Base-by-base conservation (phyloP, 345 rosid species). In the Eucalyptus sp. region DNA sequence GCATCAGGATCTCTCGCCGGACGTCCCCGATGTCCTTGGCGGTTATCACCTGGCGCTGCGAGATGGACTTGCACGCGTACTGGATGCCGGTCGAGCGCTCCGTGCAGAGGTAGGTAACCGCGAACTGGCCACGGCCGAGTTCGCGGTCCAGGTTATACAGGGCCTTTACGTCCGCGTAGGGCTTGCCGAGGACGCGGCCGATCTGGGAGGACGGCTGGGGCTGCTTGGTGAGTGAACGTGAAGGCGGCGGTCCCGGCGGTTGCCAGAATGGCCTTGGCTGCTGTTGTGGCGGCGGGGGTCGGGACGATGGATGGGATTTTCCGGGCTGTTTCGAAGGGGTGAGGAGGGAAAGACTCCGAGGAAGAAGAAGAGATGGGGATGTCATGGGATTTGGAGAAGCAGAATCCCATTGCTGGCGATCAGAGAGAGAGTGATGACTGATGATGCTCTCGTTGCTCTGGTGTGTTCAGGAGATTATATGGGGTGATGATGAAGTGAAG, bases 31-130 rank as follows among this genome's bases (percentile, higher is more conserved):
- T 94, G 89, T 96, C 97, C 88, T 90, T 92, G 8, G 81, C 85
- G 71, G 52, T 93, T 62, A 33, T 86, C 29, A 98, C 93, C 88
- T 94, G 96, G 51, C 96, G 91, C 92, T 93, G 93, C 18, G 96
- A 93, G 91, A 97, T 97, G 16, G 97, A 97, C 90, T 97, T 98
- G 93, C 98, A 98, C 15, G 99, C 99, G 89, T 93, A 98, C 46
- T 90, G 89, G 25, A 87, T 50, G 8, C 96, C 95, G 41, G 96
- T 95, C 43, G 97, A 90, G 90, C 92, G 95, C 90, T 97, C 98
- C 0, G 94, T 93, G 88, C 98, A 98, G 2, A 91, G 91, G 90
- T 93, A 96, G 13, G 97, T 96, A 88, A 98, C 89, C 25, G 96
- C 99, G 88, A 94, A 96, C 52, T 94, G 96, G 81, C 99, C 99